A percentile compares a stretch with the other conserved stretches of the same genome.
Evolutionary conservation across 2,329 filamentous ascomycete species (phyloP).

Genomic region (Pyrenochaeta sp.): DNA sequence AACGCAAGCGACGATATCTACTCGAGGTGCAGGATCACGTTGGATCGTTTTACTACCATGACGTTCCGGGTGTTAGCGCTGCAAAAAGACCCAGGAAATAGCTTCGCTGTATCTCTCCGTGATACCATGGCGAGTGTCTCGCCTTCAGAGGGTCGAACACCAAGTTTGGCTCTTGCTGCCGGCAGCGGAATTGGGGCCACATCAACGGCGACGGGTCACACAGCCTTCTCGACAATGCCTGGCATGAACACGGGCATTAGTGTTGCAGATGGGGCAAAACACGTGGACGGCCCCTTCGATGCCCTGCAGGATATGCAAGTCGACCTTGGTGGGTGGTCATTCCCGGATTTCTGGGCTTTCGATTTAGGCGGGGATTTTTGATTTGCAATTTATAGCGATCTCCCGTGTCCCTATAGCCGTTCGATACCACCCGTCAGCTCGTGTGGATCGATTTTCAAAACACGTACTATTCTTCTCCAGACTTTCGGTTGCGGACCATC

Average conservation of each 20-base stretch:
- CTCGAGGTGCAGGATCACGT: slow-evolving; percentile 33
- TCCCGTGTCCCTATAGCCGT: too few relatives aligned
- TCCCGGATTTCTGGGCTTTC: slow-evolving; percentile 48
- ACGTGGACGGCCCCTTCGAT: slow-evolving; percentile 26
- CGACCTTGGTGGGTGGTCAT: slow-evolving; percentile 41
- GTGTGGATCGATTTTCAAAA: too few relatives aligned
- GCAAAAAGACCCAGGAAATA: slow-evolving; percentile 37
- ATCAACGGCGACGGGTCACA: background rate
- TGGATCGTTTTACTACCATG: slow-evolving; percentile 38
- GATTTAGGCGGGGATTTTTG: slow-evolving; percentile 43
- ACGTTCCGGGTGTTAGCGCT: slow-evolving; percentile 41
- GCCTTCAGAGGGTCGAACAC: slow-evolving; percentile 15
- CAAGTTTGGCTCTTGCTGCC: slow-evolving; percentile 4
- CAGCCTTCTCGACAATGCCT: slow-evolving; percentile 12
- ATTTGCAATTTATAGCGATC: background rate
- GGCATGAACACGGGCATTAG: slow-evolving; percentile 14
- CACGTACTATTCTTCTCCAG: too few relatives aligned
- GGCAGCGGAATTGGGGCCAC: slow-evolving; percentile 3
- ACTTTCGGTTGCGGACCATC: too few relatives aligned
- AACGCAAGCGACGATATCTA: slow-evolving; percentile 23
- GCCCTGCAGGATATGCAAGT: slow-evolving; percentile 38
- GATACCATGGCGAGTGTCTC: slow-evolving; percentile 25
- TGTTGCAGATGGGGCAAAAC: slow-evolving; percentile 7
- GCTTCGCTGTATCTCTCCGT: slow-evolving; percentile 30
- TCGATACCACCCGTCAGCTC: too few relatives aligned